phyloP scores from a whole-genome alignment of 2,329 filamentous ascomycete species.

The Venturiaceae sp. region DNA sequence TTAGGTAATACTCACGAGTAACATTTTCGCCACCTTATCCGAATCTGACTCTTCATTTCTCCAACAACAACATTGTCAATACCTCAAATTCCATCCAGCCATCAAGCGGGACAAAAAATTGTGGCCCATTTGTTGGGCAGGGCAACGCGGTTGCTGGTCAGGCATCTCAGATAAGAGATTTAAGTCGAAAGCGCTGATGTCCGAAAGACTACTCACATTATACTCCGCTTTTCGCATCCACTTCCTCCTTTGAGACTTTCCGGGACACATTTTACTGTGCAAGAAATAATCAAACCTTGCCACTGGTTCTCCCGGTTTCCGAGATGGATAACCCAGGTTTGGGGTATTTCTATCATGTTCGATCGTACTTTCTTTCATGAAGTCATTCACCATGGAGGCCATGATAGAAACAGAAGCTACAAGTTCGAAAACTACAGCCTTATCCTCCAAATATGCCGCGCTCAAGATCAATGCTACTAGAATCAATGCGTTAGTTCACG shows the following conservation, averaged over 20 bases:
- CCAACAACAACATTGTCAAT: too few relatives aligned
- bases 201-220: background rate
- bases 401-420: background rate
- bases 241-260: background rate
- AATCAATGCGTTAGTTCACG: constrained; percentile 10
- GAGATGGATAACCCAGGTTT: too few relatives aligned
- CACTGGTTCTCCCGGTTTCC: background rate
- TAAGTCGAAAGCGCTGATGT: background rate
- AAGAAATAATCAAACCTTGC: background rate
- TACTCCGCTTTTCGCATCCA: constrained; percentile 6
- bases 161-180: background rate
- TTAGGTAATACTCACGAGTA: too few relatives aligned
- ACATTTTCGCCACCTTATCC: too few relatives aligned
- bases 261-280: background rate
- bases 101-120: background rate
- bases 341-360: background rate
- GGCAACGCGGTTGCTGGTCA: background rate
- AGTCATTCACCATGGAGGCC: background rate
- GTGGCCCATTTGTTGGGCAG: background rate
- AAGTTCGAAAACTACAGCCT: background rate
- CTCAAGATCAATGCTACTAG: constrained; percentile 9
- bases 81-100: background rate
- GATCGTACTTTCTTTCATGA: background rate
- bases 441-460: constrained; percentile 10
- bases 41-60: too few relatives aligned